Evolutionary conservation across 495 filamentous ascomycete species (phyloP).

Genomic region (Hypoxylon lenormandii): DNA sequence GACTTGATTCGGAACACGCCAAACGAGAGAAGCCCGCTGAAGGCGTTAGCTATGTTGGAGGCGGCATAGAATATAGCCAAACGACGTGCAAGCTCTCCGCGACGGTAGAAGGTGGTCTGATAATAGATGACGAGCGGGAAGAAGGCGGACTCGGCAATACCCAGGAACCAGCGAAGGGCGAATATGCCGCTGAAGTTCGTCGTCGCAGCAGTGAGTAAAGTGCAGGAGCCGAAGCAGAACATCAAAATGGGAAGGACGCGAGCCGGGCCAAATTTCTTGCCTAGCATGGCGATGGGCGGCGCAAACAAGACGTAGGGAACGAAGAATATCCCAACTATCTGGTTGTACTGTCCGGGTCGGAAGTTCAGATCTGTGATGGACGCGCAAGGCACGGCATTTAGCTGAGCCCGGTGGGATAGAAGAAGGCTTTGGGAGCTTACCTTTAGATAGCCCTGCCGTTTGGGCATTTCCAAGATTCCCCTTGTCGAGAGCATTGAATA

Average conservation of each 20-base stretch:
- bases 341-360: constrained; percentile 74
- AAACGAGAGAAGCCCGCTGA: constrained; percentile 78
- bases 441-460: constrained; percentile 62
- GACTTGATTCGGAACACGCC: constrained; percentile 77
- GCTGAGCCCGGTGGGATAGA: constrained; percentile 10
- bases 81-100: constrained; percentile 79
- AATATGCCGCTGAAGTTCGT: constrained; percentile 75
- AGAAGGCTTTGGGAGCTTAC: constrained; percentile 59
- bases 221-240: constrained; percentile 73
- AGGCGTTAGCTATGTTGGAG: constrained; percentile 78
- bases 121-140: constrained; percentile 74
- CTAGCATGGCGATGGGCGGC: constrained; percentile 73
- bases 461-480: constrained; percentile 78
- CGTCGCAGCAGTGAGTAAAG: constrained; percentile 63
- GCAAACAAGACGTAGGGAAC: constrained; percentile 80
- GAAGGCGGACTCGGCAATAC: constrained; percentile 79
- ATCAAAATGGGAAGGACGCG: constrained; percentile 75
- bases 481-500: constrained; percentile 75
- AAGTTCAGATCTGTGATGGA: constrained; percentile 65
- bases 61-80: constrained; percentile 84
- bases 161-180: constrained; percentile 73
- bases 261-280: constrained; percentile 74
- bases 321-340: constrained; percentile 78
- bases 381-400: constrained; percentile 3
- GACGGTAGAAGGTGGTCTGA: constrained; percentile 73